Base-by-base conservation (phyloP, 495 filamentous ascomycete genomes). In the Cercophora samala region DNA sequence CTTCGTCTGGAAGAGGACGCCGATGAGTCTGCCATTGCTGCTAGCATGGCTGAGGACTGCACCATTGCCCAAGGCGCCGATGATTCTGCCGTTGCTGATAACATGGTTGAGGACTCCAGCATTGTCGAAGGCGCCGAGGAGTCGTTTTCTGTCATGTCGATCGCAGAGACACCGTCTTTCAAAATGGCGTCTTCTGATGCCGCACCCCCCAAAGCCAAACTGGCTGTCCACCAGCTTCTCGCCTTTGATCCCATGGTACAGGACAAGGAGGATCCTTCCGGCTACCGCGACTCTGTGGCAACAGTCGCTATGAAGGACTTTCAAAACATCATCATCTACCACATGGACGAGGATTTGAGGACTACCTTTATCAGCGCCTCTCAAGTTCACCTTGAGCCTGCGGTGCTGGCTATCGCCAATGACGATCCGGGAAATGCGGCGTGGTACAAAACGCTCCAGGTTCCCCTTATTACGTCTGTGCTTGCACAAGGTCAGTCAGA, bases 401-500 rank as follows among this genome's bases (percentile, higher is more conserved):
- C 6, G 52, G 52, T 54, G 19, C 19, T 54, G 52, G 52, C 52
- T 9, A 11, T 54, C 52, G 52, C 52, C 52, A 54, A 18, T 54
- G 52, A 54, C 52, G 17, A 54, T 54, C 52, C 52, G 19, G 52
- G 19, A 0, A 54, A 54, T 54, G 52, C 52, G 15, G 52, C 52
- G 17, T 54, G 15, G 17, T 54, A 54, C 52, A 54, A 54, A 54
- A 54, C 52, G 19, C 15, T 54, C 17, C 52, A 54, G 52, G 52
- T 54, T 21, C 52, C 52, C 17, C 52, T 54, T 21, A 54, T 54
- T 11, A 21, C 19, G 0, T 54, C 52, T 21, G 19, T 54, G 17
- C 52, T 54, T 18, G 52, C 52, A 54, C 52, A 54, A 21, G 52
- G n/a, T n/a, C n/a, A n/a, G n/a, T n/a, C n/a, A n/a, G n/a, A n/a